Base-by-base conservation (phyloP, 2,329 filamentous ascomycete species). In the Xylariomycetidae sp. region DNA sequence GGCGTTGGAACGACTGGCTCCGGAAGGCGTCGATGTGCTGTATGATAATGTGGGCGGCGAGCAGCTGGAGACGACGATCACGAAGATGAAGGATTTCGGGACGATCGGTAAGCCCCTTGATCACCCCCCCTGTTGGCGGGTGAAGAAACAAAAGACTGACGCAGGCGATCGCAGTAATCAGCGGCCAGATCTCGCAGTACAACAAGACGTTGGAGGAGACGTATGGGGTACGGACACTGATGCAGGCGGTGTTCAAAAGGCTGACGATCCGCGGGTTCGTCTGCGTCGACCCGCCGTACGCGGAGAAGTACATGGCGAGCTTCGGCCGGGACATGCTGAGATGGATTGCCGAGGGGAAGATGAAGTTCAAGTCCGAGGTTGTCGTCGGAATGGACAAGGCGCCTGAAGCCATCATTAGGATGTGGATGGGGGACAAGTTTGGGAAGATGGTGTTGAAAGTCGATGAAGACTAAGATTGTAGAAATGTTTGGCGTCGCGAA, bases 21-120 rank as follows among this genome's bases (percentile, higher is more conserved):
- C 85, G 1, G 60, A 87, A 10, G 86, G 85, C 4, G 72, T 93
- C 41, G 85, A 93, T 52, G 86, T 72, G 14, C 71, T 71, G 56
- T 74, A 61, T 37, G 70, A 74, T 42, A 74, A 72, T 35, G 70
- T 74, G 4, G 70, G 69, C 9, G 69, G 68, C 5, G 68, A 70
- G 19, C 68, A 71, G 31, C 57, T 74, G 19, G 66, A 70, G 42
- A 17, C 38, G 6, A 35, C 37, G 5, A 19, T 48, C 4, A 18
- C 16, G 3, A 15, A 8, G 13, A 39, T 45, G 40, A 40, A 41
- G 10, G 34, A 37, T 25, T 35, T 29, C 12, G 31, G 43, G 1
- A 39, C 17, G 6, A n/a, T n/a, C n/a, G n/a, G n/a, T n/a, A n/a
- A n/a, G n/a, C n/a, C n/a, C n/a, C n/a, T n/a, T n/a, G n/a, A n/a